Evolutionary conservation across 2,329 filamentous ascomycete genomes (phyloP).

Genomic region (Epichloe amarillans): DNA sequence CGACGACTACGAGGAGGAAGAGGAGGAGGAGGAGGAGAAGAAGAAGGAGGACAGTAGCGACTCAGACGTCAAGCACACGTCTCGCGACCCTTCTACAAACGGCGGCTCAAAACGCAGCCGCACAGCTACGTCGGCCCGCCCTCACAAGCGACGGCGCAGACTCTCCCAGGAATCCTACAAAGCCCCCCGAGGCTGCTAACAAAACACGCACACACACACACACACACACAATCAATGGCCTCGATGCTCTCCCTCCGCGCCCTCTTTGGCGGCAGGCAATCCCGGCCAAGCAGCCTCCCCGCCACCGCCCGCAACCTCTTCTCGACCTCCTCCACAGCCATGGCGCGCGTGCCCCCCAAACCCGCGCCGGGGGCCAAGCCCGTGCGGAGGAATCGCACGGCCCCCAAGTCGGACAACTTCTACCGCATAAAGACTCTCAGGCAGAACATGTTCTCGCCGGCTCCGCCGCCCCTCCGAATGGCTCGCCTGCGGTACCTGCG

Average conservation of each 20-base stretch:
- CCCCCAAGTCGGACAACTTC: slow-evolving; percentile 24
- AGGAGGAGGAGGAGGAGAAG: background rate
- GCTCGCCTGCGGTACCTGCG: slow-evolving; percentile 75
- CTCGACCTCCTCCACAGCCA: slow-evolving; percentile 18
- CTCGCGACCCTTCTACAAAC: background rate
- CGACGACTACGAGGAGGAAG: background rate
- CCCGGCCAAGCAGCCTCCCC: background rate
- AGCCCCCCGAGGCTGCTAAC: background rate
- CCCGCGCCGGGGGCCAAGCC: slow-evolving; percentile 13
- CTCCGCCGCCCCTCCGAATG: slow-evolving; percentile 66
- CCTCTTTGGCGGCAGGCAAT: slow-evolving; percentile 15
- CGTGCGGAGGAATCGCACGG: slow-evolving; percentile 15
- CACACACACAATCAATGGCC: slow-evolving; percentile 10
- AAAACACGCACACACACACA: background rate
- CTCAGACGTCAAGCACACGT: background rate
- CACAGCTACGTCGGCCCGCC: background rate
- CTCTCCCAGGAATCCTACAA: background rate
- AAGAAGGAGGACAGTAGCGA: background rate
- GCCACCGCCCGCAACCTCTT: slow-evolving; percentile 13
- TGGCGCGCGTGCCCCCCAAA: slow-evolving; percentile 18
- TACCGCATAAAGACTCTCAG: slow-evolving; percentile 31
- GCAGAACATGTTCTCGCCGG: slow-evolving; percentile 35
- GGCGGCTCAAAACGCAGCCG: background rate
- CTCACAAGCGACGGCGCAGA: background rate
- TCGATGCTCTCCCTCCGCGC: slow-evolving; percentile 17